phyloP scores from a whole-genome alignment of 2,329 filamentous ascomycete genomes.

The Fusarium proliferatum region DNA sequence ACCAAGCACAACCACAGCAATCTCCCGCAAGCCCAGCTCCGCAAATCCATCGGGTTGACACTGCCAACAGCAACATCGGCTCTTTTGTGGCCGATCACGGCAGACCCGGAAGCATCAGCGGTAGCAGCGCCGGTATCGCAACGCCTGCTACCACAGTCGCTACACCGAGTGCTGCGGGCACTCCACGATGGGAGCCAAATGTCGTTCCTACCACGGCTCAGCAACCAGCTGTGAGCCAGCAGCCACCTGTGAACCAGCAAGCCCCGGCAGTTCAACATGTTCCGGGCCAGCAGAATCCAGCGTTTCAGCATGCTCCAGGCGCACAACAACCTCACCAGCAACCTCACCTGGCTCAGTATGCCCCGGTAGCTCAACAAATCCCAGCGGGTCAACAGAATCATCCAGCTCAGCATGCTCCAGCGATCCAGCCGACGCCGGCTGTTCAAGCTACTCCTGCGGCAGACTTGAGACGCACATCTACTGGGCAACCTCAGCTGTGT shows the following conservation, averaged over 20 bases:
- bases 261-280: neutral
- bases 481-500: constrained; percentile 13
- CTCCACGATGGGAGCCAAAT: constrained; percentile 18
- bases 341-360: neutral
- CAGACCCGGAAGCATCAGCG: constrained; percentile 19
- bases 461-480: constrained; percentile 14
- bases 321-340: neutral
- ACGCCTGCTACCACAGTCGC: constrained; percentile 21
- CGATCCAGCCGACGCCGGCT: neutral
- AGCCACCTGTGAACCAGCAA: neutral
- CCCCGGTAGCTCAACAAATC: neutral
- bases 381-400: neutral
- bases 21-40: neutral
- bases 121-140: constrained; percentile 17
- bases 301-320: neutral
- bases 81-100: constrained; percentile 8
- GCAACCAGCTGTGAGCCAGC: neutral
- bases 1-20: constrained; percentile 1
- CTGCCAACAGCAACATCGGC: constrained; percentile 6
- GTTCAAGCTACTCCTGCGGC: neutral
- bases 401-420: neutral
- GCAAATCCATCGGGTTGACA: constrained; percentile 4
- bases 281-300: neutral
- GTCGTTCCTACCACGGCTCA: neutral
- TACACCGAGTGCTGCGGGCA: constrained; percentile 3